Base-by-base conservation (phyloP, 73 alveolate genomes). In the Paramecium sonneborni region DNA sequence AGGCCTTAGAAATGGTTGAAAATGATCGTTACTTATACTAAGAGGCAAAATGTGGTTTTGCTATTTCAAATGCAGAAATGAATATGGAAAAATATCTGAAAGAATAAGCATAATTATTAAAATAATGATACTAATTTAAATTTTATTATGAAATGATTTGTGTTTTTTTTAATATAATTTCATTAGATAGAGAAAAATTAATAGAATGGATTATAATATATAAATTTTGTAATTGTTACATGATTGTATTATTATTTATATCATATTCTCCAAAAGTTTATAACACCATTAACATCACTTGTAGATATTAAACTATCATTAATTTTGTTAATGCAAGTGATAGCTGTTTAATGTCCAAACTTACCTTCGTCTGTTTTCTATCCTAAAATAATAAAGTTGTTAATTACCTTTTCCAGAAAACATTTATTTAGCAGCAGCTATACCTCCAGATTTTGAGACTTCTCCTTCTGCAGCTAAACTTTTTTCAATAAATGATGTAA, bases 21-120 rank as follows among this genome's bases (percentile, higher is more conserved):
- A 56, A 88, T 12, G 74, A 88, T 46, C 37, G 84, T 23, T 56
- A 88, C 7, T 88, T 70, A 43, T 76, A 88, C n/a, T 46, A 68
- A 39, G 89, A 88, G 55, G 94, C 94, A 20, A 88, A 88, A 58
- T 88, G 94, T 44, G 94, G 94, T 12, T 88, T 70, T 88, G 94
- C 94, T 1, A 82, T 88, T 44, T 57, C 89, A 24, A 88, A 52
- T 20, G 94, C 94, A 28, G 94, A 88, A 70, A 88, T 88, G 35
- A 62, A 62, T 26, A 62, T 62, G 87, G 87, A 74, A 2, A 15
- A 74, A 74, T 74, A 74, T 74, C 32, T 74, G 44, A 37, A 6
- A 74, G 56, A 74, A 74, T 74, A 74, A 35, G 87, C 87, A 74
- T 21, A 74, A 26, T 34, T 28, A 34, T 74, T 74, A 23, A 74